Conservation (phyloP, 192 early-diverging fungal genomes). For the Backusella psychrophila region DNA sequence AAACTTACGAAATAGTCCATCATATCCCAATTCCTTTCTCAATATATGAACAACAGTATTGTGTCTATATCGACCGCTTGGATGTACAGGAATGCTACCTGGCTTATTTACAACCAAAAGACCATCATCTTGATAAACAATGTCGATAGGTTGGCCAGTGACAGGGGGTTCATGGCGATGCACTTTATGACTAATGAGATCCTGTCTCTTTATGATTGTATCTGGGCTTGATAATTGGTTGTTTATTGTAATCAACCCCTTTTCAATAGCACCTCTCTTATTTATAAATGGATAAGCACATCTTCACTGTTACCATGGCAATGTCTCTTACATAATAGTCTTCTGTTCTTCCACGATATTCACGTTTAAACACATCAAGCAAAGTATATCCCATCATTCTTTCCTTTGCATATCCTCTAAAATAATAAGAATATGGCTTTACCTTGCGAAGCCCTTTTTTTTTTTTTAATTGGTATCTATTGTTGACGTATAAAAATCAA, state of each 20-base stretch:
- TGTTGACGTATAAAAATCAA: too few species aligned
- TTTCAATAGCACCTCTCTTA: constrained; percentile 63
- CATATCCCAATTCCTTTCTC: constrained; percentile 55
- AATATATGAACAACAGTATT: constrained; percentile 75
- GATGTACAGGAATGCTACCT: constrained; percentile 74
- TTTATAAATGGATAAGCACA: not conserved
- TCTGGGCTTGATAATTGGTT: constrained; percentile 44
- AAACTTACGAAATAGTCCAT: constrained; percentile 48
- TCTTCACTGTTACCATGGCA: not conserved
- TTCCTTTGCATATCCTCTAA: constrained; percentile 75
- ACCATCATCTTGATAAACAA: constrained; percentile 63
- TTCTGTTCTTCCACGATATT: constrained; percentile 78
- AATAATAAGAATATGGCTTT: constrained; percentile 77
- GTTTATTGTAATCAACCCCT: constrained; percentile 80
- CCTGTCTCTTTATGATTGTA: constrained; percentile 68
- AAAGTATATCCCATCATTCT: constrained; percentile 76
- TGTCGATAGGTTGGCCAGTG: constrained; percentile 51
- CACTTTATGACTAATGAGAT: constrained; percentile 73
- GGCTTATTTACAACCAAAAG: constrained; percentile 87
- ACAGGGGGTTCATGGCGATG: constrained; percentile 97
- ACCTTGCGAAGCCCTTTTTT: constrained; percentile 67
- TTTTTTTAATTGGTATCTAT: not conserved
- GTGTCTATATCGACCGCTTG: constrained; percentile 80
- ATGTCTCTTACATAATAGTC: constrained; percentile 68
- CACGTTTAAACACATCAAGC: constrained; percentile 72